Evolutionary conservation across 805 yeast species (phyloP).

Genomic region (Metschnikowia orientalis): DNA sequence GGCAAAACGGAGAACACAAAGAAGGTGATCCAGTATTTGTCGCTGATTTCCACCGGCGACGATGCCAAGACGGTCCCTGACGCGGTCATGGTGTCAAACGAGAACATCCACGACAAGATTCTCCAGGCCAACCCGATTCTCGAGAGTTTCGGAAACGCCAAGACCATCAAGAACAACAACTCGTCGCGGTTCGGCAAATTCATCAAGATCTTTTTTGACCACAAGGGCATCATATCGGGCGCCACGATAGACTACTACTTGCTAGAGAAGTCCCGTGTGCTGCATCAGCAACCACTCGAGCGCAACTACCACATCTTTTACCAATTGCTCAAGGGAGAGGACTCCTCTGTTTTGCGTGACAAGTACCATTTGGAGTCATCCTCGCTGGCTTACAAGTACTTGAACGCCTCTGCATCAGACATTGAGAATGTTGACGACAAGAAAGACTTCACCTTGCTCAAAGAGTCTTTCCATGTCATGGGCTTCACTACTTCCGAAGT

Average conservation of each 20-base stretch:
- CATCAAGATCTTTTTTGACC: conserved; percentile 74
- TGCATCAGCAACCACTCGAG: conserved; percentile 67
- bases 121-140: conserved; percentile 91
- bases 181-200: conserved; percentile 97
- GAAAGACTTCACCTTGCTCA: conserved; percentile 58
- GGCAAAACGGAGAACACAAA: conserved; percentile 98
- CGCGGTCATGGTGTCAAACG: too few relatives aligned
- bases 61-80: conserved; percentile 8
- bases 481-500: conserved; percentile 59
- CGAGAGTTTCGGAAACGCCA: conserved; percentile 96
- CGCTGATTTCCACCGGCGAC: conserved; percentile 55
- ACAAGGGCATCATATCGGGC: conserved; percentile 65
- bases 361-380: conserved; percentile 38
- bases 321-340: conserved; percentile 70
- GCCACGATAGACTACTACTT: conserved; percentile 95
- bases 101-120: conserved; percentile 75
- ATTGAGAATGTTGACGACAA: conserved; percentile 77
- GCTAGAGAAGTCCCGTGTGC: conserved; percentile 89
- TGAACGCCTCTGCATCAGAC: conserved; percentile 48
- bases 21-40: conserved; percentile 85
- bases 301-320: conserved; percentile 93
- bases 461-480: conserved; percentile 66
- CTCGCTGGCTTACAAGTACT: conserved; percentile 46
- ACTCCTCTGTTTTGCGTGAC: conserved; percentile 42
- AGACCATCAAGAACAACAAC: conserved; percentile 88